Base-by-base conservation (phyloP, 768 basidiomycete species). In the Butyriboletus loyo region DNA sequence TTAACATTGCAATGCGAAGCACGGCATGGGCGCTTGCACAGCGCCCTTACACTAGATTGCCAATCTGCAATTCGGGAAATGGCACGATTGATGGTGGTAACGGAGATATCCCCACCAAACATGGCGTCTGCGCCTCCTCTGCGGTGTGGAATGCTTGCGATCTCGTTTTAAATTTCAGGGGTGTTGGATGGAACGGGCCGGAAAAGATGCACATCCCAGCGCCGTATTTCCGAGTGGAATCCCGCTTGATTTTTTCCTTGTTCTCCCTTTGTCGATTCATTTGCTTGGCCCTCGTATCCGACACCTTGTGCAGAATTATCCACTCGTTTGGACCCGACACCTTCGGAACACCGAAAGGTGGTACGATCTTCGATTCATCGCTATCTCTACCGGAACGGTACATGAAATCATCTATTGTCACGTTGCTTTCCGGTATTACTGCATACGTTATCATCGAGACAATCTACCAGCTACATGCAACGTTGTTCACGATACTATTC, bases 391-490 rank as follows among this genome's bases (percentile, higher is more conserved):
- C 75, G 62, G 45, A 55, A 50, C 69, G 71, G 27, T 77, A 73
- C 61, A 47, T 50, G n/a, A 77, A 74, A 38, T 79, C 84, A 1
- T 72, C 68, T 22, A 30, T 73, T 37, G 66, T 85, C 35, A 72
- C 78, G 31, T 42, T 74, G 38, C 58, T 77, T 24, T 62, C 74
- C 10, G 78, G 82, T 17, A 52, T 75, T 50, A 49, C 68, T 31
- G 63, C 83, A 46, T 80, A 81, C 63, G 42, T 68, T 34, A 61
- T 73, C 50, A 71, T 89, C 45, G 71, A 81, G 44, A 47, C 64
- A 8, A 59, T 65, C 7, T 79, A 83, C 57, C 64, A 77, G 34
- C 7, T 77, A 28, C 39, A 66, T 41, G 74, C 81, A 4, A 30
- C 82, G 15, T 36, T 80, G 35, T 77, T 74, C 30, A 66, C 81